Conservation (phyloP, 148 eudicot genomes). For the Amaranthus cruentus region DNA sequence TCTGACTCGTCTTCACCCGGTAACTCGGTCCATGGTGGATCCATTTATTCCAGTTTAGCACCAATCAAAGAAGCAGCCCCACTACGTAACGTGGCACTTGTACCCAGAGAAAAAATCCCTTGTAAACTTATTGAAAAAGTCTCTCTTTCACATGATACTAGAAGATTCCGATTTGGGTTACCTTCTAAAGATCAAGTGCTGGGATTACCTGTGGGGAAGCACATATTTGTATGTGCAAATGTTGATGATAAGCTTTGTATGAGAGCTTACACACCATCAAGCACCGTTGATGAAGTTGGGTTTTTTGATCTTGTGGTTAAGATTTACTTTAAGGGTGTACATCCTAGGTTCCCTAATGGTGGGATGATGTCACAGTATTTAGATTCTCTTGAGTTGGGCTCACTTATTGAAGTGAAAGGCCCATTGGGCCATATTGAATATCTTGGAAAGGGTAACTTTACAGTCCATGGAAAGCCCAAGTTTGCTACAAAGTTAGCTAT, state of each 20-base stretch:
- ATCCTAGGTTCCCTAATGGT: conserved; percentile 72
- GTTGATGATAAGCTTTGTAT: conserved; percentile 73
- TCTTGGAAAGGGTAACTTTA: conserved; percentile 57
- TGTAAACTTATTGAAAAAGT: conserved; percentile 64
- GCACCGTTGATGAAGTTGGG: conserved; percentile 55
- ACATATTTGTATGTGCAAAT: conserved; percentile 62
- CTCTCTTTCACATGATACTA: conserved; percentile 69
- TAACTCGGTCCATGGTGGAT: conserved; percentile 56
- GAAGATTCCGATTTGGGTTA: conserved; percentile 55
- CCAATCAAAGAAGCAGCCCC: conserved; percentile 53
- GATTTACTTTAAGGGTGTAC: conserved; percentile 55
- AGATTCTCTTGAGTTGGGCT: conserved; percentile 53
- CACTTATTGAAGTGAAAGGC: conserved; percentile 66
- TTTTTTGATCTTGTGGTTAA: conserved; percentile 77
- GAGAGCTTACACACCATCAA: conserved; percentile 91
- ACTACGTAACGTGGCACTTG: conserved; percentile 42
- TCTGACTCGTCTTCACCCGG: conserved; percentile 65
- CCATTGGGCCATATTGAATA: conserved; percentile 93
- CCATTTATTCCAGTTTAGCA: conserved; percentile 26
- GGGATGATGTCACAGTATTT: conserved; percentile 76
- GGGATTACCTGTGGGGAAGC: conserved; percentile 84
- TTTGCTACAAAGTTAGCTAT: conserved; percentile 67
- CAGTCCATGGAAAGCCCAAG: conserved; percentile 68
- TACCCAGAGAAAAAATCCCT: conserved; percentile 59
- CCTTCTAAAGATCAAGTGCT: conserved; percentile 64